Percentiles rank a stretch among this genome's conserved stretches.
These are phyloP conservation scores for Erysimum pusillum DNA, from an alignment of 441 rosid genomes.

Conservation along the genomic window DNA sequence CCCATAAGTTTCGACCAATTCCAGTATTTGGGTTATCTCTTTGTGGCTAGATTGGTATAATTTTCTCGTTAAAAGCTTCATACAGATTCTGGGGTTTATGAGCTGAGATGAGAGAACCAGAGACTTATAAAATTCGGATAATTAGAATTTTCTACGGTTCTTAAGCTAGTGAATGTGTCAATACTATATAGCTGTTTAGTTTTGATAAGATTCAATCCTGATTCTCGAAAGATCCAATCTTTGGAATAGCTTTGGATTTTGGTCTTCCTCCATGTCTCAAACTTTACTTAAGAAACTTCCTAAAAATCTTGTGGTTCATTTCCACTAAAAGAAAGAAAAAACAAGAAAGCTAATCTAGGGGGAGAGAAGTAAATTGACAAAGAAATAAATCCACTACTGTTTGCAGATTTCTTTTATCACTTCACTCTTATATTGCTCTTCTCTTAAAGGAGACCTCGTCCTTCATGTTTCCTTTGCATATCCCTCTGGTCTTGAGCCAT, in stretches of 20 bases:
- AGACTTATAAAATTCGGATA: neutral
- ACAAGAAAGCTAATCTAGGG: neutral
- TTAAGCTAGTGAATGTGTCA: neutral
- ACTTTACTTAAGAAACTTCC: neutral
- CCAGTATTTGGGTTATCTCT: neutral
- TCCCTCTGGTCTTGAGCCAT: neutral
- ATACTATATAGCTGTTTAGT: neutral
- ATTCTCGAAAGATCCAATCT: conserved; percentile 3
- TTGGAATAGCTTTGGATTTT: neutral
- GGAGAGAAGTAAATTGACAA: neutral
- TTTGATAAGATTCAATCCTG: neutral
- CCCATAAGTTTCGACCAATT: neutral
- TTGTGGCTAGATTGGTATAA: no score
- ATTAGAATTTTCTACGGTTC: neutral
- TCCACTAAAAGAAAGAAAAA: neutral
- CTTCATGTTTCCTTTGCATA: neutral
- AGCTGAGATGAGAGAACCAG: neutral
- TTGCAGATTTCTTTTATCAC: conserved; percentile 5
- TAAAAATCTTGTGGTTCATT: neutral
- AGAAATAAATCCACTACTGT: neutral
- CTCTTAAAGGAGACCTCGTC: neutral
- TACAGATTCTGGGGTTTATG: neutral
- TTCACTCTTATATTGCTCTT: neutral
- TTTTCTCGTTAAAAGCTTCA: no score
- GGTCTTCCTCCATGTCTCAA: neutral